Conservation (phyloP, 805 yeast species). For the Lachancea waltii region DNA sequence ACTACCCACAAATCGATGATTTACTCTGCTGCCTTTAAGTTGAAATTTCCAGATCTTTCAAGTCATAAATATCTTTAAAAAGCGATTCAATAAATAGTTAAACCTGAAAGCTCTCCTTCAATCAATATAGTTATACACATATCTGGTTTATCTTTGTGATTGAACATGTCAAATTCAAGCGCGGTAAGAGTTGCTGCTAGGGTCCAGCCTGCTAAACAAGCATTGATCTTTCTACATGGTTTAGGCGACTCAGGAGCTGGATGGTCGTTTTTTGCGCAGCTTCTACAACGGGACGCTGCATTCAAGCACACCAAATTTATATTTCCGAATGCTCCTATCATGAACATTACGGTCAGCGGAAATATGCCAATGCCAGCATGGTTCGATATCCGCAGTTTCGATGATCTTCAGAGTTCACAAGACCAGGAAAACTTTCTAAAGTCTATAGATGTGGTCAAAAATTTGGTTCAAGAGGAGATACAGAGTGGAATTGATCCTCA, state of each 20-base stretch:
- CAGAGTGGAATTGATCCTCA: constrained; percentile 50
- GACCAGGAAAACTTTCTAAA: constrained; percentile 51
- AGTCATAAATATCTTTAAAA: neutral
- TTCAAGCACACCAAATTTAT: constrained; percentile 60
- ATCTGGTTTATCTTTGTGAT: too few species aligned
- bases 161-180: constrained; percentile 13
- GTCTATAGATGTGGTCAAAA: constrained; percentile 41
- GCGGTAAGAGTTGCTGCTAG: constrained; percentile 32
- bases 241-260: constrained; percentile 89
- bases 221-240: constrained; percentile 79
- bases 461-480: constrained; percentile 46
- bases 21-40: too few species aligned
- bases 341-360: constrained; percentile 61
- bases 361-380: constrained; percentile 73
- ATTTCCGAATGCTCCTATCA: constrained; percentile 85
- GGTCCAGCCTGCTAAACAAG: constrained; percentile 43
- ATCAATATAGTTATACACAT: too few species aligned
- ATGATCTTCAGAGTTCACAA: constrained; percentile 35
- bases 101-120: neutral
- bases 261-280: constrained; percentile 76
- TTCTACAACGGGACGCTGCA: constrained; percentile 40
- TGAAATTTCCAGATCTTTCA: neutral
- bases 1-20: too few species aligned
- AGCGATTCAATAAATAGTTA: neutral
- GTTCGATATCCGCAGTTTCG: constrained; percentile 70